Conservation (phyloP, 208 protist genomes). For the Kentomonas sorsogonicus region DNA sequence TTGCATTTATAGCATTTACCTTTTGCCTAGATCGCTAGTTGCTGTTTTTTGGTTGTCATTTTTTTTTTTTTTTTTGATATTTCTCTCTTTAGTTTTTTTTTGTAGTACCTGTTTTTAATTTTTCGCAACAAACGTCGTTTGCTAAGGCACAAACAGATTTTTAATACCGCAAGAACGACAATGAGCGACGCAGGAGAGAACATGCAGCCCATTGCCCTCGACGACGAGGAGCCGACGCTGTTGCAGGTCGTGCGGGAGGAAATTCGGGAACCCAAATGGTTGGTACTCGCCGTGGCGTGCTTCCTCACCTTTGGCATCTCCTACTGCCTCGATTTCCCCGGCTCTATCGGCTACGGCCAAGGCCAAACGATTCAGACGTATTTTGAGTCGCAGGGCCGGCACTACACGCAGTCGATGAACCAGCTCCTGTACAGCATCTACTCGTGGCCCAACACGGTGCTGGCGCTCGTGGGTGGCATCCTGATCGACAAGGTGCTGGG, state of each 20-base stretch:
- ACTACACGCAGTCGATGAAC: constrained; percentile 83
- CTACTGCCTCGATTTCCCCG: constrained; percentile 81
- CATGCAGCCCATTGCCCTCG: no score
- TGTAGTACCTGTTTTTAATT: no score
- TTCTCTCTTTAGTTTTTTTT: constrained; percentile 8
- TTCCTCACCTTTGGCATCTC: constrained; percentile 83
- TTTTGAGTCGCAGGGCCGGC: constrained; percentile 38
- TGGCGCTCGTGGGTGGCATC: constrained; percentile 78
- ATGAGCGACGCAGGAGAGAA: no score
- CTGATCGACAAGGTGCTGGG: constrained; percentile 88
- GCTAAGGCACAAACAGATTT: no score
- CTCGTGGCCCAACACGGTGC: constrained; percentile 89
- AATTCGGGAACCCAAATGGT: constrained; percentile 66
- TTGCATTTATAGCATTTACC: neutral
- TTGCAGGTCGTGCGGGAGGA: constrained; percentile 18
- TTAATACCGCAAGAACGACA: no score
- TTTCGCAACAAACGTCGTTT: no score
- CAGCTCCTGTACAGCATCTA: constrained; percentile 90
- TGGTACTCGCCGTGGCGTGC: constrained; percentile 67
- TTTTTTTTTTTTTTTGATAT: constrained; percentile 6
- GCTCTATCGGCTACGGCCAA: constrained; percentile 61
- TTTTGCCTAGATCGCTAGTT: neutral
- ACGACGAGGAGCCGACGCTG: no score
- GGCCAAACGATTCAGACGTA: constrained; percentile 52
- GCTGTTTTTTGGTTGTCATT: constrained; percentile 1